A percentile compares a stretch with the other conserved stretches of the same genome.
Evolutionary conservation across 129 eudicot genomes (phyloP).

Genomic region (Sambucus nigra): DNA sequence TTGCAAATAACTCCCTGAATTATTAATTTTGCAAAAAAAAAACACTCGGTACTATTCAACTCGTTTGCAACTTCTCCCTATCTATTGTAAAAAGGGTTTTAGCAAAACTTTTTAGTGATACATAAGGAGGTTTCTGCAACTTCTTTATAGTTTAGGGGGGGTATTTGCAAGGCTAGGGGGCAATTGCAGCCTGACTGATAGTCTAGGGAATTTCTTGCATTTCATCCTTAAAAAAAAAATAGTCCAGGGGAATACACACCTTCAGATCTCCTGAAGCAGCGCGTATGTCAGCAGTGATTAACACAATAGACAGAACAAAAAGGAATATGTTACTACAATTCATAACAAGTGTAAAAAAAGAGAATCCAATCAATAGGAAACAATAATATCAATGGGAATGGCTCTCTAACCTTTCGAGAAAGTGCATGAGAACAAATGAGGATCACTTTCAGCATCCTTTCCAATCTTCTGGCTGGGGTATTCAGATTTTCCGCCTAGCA

Average conservation of each 20-base stretch:
- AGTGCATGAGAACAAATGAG: constrained; percentile 79
- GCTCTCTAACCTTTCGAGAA: constrained; percentile 40
- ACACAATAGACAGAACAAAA: constrained; percentile 11
- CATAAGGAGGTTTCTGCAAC: too few relatives aligned
- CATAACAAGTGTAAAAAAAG: not conserved
- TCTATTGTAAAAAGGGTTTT: too few relatives aligned
- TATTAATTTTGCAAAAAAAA: too few relatives aligned
- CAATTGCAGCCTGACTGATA: too few relatives aligned
- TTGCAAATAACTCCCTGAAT: too few relatives aligned
- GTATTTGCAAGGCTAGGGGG: too few relatives aligned
- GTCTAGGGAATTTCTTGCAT: too few relatives aligned
- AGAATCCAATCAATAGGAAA: not conserved
- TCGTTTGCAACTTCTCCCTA: too few relatives aligned
- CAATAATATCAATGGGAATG: not conserved
- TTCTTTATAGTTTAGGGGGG: too few relatives aligned
- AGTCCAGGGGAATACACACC: constrained; percentile 28
- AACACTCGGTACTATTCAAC: too few relatives aligned
- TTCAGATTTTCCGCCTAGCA: constrained; percentile 66
- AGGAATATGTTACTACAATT: constrained; percentile 11
- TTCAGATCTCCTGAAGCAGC: constrained; percentile 46
- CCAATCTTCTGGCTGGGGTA: constrained; percentile 50
- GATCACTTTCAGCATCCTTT: constrained; percentile 61
- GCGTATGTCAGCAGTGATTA: constrained; percentile 21
- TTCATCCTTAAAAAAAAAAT: too few relatives aligned
- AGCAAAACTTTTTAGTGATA: too few relatives aligned